Percentiles rank a stretch among this genome's conserved stretches.
phyloP scores from a whole-genome alignment of 306 rosid species.

The Pachyrhizus erosus region DNA sequence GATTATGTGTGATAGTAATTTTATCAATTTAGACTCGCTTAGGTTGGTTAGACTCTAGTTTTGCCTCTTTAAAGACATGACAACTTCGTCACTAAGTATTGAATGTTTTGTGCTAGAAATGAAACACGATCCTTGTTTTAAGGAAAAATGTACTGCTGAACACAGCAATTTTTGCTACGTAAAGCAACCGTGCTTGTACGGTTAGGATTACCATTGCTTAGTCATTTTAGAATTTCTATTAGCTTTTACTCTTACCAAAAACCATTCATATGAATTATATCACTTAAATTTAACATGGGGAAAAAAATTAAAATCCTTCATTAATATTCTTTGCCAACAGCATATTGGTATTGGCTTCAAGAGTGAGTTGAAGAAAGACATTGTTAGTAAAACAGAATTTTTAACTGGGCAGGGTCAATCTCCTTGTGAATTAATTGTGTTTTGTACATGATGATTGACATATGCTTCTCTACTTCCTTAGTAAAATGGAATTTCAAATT shows the following conservation, averaged over 20 bases:
- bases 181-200: not conserved
- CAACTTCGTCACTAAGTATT: slow-evolving; percentile 14
- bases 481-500: too few relatives aligned
- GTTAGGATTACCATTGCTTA: not conserved
- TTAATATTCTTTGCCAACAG: not conserved
- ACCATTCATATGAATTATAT: not conserved
- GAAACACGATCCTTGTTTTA: slow-evolving; percentile 34
- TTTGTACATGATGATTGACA: not conserved
- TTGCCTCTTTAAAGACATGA: not conserved
- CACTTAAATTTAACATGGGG: not conserved
- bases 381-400: not conserved
- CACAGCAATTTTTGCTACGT: not conserved
- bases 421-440: not conserved
- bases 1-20: not conserved
- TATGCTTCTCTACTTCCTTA: not conserved
- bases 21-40: not conserved
- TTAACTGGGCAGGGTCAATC: not conserved
- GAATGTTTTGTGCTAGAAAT: slow-evolving; percentile 17
- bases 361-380: not conserved
- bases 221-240: not conserved
- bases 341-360: too few relatives aligned
- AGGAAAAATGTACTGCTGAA: not conserved
- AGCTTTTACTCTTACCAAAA: not conserved
- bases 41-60: slow-evolving; percentile 17
- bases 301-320: not conserved